These are phyloP conservation scores for Bothriochloa decipiens DNA, from an alignment of 176 grass and related monocot genomes.

Conservation along the genomic window DNA sequence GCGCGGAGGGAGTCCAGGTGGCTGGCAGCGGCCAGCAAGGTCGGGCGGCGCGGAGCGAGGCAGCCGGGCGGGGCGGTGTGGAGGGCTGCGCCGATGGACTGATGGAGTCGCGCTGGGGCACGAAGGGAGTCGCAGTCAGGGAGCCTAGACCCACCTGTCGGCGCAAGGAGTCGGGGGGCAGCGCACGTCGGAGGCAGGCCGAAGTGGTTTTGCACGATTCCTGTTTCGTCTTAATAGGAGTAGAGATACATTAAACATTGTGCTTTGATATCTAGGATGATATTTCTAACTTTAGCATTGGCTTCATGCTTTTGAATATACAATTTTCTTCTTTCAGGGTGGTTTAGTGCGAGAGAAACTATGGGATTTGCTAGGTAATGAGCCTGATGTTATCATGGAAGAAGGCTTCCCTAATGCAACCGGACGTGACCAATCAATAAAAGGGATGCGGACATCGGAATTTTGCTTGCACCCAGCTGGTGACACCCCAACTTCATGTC, in stretches of 20 bases:
- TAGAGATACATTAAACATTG: neutral
- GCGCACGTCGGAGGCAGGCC: too few species aligned
- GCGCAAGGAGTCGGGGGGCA: too few species aligned
- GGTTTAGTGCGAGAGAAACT: conserved; percentile 90
- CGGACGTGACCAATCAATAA: conserved; percentile 81
- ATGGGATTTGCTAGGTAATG: conserved; percentile 78
- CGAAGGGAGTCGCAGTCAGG: too few species aligned
- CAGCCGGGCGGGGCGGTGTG: too few species aligned
- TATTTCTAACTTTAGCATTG: neutral
- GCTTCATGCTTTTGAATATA: conserved; percentile 6
- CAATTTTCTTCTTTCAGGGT: conserved; percentile 50
- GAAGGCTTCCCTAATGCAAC: conserved; percentile 93
- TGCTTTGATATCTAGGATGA: neutral
- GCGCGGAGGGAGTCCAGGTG: too few species aligned
- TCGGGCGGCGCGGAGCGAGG: too few species aligned
- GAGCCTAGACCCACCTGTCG: too few species aligned
- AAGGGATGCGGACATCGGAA: conserved; percentile 73
- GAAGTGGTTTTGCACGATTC: too few species aligned
- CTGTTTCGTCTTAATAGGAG: too few species aligned
- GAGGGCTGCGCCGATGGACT: too few species aligned
- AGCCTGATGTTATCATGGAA: conserved; percentile 78
- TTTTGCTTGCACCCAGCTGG: conserved; percentile 92
- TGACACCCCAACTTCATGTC: conserved; percentile 87
- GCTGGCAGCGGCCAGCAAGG: too few species aligned
- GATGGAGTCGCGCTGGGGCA: too few species aligned